These are phyloP conservation scores for Colletotrichum ledebouriae DNA, from an alignment of 2,329 filamentous ascomycete species.

Conservation along the genomic window DNA sequence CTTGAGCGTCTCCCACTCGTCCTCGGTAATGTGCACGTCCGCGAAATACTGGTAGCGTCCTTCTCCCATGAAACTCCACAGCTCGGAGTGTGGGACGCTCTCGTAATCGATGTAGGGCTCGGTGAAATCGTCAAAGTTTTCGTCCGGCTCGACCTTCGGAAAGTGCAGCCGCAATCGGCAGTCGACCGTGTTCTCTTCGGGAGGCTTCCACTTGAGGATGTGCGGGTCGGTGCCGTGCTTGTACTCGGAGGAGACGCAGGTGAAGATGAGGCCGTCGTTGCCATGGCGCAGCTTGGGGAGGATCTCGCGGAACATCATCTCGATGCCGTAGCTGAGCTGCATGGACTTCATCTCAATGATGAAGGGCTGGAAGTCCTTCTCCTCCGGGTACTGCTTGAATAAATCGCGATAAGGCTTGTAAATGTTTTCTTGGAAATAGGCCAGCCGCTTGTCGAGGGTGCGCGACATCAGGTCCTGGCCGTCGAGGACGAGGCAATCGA, in stretches of 20 bases:
- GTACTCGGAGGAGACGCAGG: slow-evolving; percentile 90
- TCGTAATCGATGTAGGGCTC: slow-evolving; percentile 83
- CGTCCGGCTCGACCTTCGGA: slow-evolving; percentile 75
- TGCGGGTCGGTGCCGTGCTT: slow-evolving; percentile 90
- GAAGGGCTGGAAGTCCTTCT: slow-evolving; percentile 80
- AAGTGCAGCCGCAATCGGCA: slow-evolving; percentile 87
- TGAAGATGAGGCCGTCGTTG: slow-evolving; percentile 98
- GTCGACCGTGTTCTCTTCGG: slow-evolving; percentile 94
- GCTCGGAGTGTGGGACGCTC: slow-evolving; percentile 77
- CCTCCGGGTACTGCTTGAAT: slow-evolving; percentile 75
- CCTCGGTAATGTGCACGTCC: slow-evolving; percentile 76
- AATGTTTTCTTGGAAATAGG: slow-evolving; percentile 84
- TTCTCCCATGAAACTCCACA: slow-evolving; percentile 78
- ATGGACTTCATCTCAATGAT: slow-evolving; percentile 89
- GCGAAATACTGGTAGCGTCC: slow-evolving; percentile 75
- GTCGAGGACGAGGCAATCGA: slow-evolving; percentile 91
- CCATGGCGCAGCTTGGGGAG: slow-evolving; percentile 89
- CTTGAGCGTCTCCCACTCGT: slow-evolving; percentile 90
- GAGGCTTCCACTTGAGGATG: slow-evolving; percentile 98
- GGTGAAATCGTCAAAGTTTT: slow-evolving; percentile 72
- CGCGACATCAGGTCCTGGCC: slow-evolving; percentile 80
- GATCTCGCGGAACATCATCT: slow-evolving; percentile 91
- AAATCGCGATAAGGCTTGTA: slow-evolving; percentile 77
- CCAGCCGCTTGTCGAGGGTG: slow-evolving; percentile 89
- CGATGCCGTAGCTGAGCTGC: slow-evolving; percentile 88